Evolutionary conservation across 805 yeast genomes (phyloP).

Genomic region (Middelhovenomyces tepae): DNA sequence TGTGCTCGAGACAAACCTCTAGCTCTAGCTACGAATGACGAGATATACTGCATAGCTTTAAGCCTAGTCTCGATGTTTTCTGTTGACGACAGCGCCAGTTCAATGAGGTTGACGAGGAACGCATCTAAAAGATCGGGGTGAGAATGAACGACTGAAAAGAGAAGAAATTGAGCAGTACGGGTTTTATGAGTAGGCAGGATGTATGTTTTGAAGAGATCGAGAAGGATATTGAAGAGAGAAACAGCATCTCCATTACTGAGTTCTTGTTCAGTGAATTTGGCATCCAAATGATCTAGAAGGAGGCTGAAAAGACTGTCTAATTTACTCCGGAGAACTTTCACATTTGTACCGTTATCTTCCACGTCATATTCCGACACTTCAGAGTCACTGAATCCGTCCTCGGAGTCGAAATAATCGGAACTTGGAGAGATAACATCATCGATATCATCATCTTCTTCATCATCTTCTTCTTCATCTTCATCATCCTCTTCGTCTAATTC

Average conservation of each 20-base stretch:
- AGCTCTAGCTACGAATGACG: slow-evolving; percentile 86
- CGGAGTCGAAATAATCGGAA: slow-evolving; percentile 27
- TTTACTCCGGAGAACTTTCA: slow-evolving; percentile 45
- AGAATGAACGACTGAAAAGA: slow-evolving; percentile 74
- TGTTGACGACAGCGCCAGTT: slow-evolving; percentile 63
- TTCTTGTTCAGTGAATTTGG: slow-evolving; percentile 41
- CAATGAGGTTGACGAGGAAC: slow-evolving; percentile 70
- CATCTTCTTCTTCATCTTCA: slow-evolving; percentile 49
- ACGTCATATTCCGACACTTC: slow-evolving; percentile 25
- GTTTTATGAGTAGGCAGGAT: slow-evolving; percentile 89
- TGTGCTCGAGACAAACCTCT: slow-evolving; percentile 61
- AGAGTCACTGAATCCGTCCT: slow-evolving; percentile 26
- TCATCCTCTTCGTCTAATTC: slow-evolving; percentile 81
- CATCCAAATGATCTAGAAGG: slow-evolving; percentile 44
- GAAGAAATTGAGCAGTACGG: slow-evolving; percentile 72
- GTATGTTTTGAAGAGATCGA: slow-evolving; percentile 70
- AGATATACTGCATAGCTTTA: slow-evolving; percentile 84
- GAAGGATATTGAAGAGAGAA: slow-evolving; percentile 59
- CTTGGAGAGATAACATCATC: slow-evolving; percentile 9
- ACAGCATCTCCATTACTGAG: slow-evolving; percentile 58
- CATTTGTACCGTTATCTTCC: slow-evolving; percentile 19
- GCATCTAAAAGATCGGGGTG: slow-evolving; percentile 80
- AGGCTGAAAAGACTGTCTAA: slow-evolving; percentile 60
- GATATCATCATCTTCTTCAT: slow-evolving; percentile 29
- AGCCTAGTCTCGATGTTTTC: slow-evolving; percentile 68